A percentile compares a stretch with the other conserved stretches of the same genome.
These are phyloP conservation scores for Tardiomyces digboiensis DNA, from an alignment of 1,139 yeast species.

Conservation along the genomic window DNA sequence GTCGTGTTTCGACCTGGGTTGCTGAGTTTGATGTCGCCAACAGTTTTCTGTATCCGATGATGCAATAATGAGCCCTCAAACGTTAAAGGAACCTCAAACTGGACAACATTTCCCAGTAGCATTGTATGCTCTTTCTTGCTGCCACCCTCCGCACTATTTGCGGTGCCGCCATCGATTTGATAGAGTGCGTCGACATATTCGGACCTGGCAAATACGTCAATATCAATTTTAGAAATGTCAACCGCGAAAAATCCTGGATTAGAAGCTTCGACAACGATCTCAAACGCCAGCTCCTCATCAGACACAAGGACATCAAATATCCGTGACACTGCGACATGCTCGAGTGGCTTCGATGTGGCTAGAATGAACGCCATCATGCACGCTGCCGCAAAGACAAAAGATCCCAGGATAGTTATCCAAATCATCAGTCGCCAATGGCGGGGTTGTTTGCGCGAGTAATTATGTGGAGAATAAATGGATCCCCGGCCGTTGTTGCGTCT, in stretches of 20 bases:
- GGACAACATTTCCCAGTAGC: constrained; percentile 58
- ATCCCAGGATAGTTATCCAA: constrained; percentile 19
- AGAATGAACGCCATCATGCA: constrained; percentile 74
- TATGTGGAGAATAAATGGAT: constrained; percentile 23
- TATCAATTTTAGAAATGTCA: constrained; percentile 52
- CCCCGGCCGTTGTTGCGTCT: constrained; percentile 4
- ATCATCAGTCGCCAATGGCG: constrained; percentile 20
- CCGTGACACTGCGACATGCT: constrained; percentile 48
- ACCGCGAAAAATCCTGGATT: constrained; percentile 84
- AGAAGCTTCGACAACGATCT: constrained; percentile 64
- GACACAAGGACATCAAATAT: constrained; percentile 70
- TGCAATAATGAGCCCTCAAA: constrained; percentile 76
- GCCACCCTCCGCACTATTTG: constrained; percentile 6
- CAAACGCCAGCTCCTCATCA: constrained; percentile 78
- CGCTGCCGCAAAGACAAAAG: constrained; percentile 38
- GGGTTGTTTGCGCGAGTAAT: constrained; percentile 19
- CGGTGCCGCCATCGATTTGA: constrained; percentile 1
- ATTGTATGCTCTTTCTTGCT: constrained; percentile 40
- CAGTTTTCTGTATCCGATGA: constrained; percentile 43
- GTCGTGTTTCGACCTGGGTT: constrained; percentile 68
- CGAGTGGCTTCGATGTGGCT: constrained; percentile 81
- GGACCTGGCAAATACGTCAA: constrained; percentile 85
- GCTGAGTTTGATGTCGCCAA: constrained; percentile 61
- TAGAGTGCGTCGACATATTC: constrained; percentile 33
- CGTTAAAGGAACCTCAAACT: constrained; percentile 60